These are phyloP conservation scores for Aquilaria yunnanensis DNA, from an alignment of 345 rosid genomes.

Conservation along the genomic window DNA sequence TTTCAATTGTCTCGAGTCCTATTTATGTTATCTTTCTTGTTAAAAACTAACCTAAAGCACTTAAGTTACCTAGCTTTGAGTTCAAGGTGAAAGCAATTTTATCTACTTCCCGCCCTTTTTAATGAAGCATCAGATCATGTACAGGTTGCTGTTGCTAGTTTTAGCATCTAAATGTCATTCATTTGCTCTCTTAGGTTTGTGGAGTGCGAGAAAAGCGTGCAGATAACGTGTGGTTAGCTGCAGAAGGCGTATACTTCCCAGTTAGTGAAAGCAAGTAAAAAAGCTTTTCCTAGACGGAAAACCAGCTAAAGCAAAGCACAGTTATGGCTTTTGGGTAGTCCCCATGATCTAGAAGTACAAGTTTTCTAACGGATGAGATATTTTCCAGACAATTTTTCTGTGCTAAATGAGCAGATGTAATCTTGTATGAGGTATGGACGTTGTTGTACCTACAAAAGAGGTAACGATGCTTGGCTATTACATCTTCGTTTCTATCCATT, in stretches of 20 bases:
- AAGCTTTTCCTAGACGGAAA: neutral
- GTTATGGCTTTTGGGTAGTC: constrained; percentile 35
- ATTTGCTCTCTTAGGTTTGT: constrained; percentile 54
- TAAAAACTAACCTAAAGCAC: neutral
- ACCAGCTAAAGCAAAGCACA: constrained; percentile 15
- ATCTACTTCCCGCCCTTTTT: too few relatives aligned
- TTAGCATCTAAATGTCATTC: neutral
- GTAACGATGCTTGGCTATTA: neutral
- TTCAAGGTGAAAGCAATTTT: too few relatives aligned
- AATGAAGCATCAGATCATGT: too few relatives aligned
- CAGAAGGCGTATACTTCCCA: constrained; percentile 96
- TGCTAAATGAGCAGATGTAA: constrained; percentile 2
- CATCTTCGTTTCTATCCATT: neutral
- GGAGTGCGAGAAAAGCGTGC: constrained; percentile 79
- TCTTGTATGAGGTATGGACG: neutral
- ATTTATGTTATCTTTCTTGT: neutral
- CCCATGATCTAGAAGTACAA: constrained; percentile 19
- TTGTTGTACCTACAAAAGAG: neutral
- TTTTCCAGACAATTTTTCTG: constrained; percentile 6
- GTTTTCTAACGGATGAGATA: constrained; percentile 6
- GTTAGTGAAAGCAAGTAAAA: constrained; percentile 49
- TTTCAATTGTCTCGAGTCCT: too few relatives aligned
- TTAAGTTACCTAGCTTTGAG: too few relatives aligned
- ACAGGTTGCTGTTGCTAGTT: too few relatives aligned
- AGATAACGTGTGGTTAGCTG: constrained; percentile 91